Evolutionary conservation across 176 grass and related monocot genomes (phyloP).

Genomic region (Musa acuminata): DNA sequence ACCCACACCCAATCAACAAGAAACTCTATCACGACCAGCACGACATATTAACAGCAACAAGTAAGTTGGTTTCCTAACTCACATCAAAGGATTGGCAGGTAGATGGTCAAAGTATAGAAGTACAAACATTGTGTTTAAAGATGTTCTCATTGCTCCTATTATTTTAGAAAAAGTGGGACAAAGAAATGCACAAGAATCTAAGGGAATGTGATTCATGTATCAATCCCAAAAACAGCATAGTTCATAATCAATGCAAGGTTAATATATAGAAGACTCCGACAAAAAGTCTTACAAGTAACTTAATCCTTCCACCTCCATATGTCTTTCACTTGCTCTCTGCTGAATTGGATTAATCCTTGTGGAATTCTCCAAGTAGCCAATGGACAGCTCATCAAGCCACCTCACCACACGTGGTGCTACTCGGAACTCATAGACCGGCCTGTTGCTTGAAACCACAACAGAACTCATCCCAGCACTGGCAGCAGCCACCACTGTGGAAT

Average conservation of each 20-base stretch:
- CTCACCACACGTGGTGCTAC: constrained; percentile 67
- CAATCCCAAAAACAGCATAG: not conserved
- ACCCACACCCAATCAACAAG: too few relatives aligned
- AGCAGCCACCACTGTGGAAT: constrained; percentile 38
- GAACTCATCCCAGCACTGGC: constrained; percentile 65
- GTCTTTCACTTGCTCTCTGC: constrained; percentile 21
- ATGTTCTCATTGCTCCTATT: too few relatives aligned
- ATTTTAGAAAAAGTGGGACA: too few relatives aligned
- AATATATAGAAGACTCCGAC: not conserved
- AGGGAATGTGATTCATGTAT: too few relatives aligned
- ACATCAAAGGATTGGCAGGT: too few relatives aligned
- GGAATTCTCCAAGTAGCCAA: constrained; percentile 44
- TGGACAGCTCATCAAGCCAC: constrained; percentile 71
- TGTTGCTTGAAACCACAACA: constrained; percentile 48
- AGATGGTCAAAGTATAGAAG: too few relatives aligned
- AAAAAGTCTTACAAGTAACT: not conserved
- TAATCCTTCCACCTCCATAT: constrained; percentile 39
- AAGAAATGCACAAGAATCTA: too few relatives aligned
- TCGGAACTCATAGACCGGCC: constrained; percentile 53
- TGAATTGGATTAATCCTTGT: constrained; percentile 37
- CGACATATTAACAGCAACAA: too few relatives aligned
- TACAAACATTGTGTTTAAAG: too few relatives aligned
- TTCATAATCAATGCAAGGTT: not conserved
- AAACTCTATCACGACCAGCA: too few relatives aligned
- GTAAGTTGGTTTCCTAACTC: too few relatives aligned